These are phyloP conservation scores for Ceratobasidium sp. DNA, from an alignment of 1,284 basidiomycete species.

Conservation along the genomic window DNA sequence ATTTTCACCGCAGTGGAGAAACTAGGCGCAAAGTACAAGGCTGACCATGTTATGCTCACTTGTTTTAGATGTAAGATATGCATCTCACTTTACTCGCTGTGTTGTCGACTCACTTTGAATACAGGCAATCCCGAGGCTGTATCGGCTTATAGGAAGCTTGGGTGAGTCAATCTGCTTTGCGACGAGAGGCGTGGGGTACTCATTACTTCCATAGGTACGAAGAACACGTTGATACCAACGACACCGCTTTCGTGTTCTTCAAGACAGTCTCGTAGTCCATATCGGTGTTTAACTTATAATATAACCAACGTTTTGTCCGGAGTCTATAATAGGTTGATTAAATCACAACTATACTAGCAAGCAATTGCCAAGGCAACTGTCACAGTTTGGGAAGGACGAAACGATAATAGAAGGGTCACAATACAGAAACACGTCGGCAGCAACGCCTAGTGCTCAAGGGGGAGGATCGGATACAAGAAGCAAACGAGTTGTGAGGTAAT, in stretches of 20 bases:
- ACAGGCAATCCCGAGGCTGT: conserved; percentile 32
- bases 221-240: conserved; percentile 31
- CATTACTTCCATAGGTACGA: conserved; percentile 6
- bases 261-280: conserved; percentile 12
- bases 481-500: conserved; percentile 13
- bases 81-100: too few relatives aligned
- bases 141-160: conserved; percentile 26
- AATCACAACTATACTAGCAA: conserved; percentile 19
- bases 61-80: conserved; percentile 28
- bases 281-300: neutral
- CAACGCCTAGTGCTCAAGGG: conserved; percentile 10
- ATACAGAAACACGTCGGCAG: conserved; percentile 6
- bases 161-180: conserved; percentile 4
- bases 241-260: conserved; percentile 27
- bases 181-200: neutral
- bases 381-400: conserved; percentile 17
- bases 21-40: conserved; percentile 20
- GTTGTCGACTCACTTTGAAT: neutral
- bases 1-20: conserved; percentile 35
- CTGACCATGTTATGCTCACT: conserved; percentile 30
- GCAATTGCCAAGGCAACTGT: conserved; percentile 13
- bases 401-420: neutral
- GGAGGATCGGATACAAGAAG: conserved; percentile 4
- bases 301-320: neutral
- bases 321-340: conserved; percentile 17